Conservation (phyloP, 179 eudicot species). For the Patellifolia procumbens region DNA sequence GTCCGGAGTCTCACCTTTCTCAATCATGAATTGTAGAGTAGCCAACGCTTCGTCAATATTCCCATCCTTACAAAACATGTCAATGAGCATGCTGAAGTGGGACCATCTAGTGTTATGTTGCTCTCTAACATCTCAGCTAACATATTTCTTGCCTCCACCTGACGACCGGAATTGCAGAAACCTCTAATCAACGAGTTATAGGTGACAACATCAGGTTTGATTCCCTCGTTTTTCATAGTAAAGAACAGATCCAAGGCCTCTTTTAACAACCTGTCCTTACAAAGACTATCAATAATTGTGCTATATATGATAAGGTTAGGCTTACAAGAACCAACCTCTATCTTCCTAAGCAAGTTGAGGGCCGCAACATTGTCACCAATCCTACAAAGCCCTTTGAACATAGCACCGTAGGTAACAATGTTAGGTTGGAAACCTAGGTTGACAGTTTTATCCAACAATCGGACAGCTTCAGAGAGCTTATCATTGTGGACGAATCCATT, state of each 20-base stretch:
- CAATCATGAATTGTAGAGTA: background rate
- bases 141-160: background rate
- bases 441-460: background rate
- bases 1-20: background rate
- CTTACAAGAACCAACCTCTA: background rate
- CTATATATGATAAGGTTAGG: background rate
- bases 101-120: background rate
- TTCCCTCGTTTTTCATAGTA: conserved; percentile 11
- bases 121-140: background rate
- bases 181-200: background rate
- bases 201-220: conserved; percentile 24
- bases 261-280: background rate
- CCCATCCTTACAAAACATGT: background rate
- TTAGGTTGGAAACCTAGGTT: background rate
- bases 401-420: background rate
- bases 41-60: background rate
- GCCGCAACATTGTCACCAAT: background rate
- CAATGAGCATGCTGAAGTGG: background rate
- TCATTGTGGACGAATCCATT: too few relatives aligned
- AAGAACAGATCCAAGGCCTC: background rate
- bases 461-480: too few relatives aligned
- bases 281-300: conserved; percentile 13
- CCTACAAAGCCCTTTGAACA: background rate
- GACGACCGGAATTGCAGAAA: background rate
- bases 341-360: background rate